Evolutionary conservation across 495 filamentous ascomycete genomes (phyloP).

Genomic region (Collariella sp.): DNA sequence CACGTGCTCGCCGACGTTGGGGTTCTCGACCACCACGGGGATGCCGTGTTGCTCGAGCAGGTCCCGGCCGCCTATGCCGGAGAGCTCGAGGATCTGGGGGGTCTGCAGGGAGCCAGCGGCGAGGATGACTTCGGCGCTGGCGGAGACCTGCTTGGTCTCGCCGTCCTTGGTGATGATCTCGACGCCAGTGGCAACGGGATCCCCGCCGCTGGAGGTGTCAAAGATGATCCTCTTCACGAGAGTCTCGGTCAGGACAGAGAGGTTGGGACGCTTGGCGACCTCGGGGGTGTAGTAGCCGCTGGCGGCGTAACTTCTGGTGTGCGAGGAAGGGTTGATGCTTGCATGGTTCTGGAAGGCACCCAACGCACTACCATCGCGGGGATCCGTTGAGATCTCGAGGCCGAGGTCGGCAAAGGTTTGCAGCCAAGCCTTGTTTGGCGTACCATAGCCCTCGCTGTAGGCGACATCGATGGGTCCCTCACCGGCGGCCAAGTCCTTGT

Average conservation of each 20-base stretch:
- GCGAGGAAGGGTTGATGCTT: constrained; percentile 35
- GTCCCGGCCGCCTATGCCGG: constrained; percentile 61
- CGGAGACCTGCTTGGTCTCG: constrained; percentile 16
- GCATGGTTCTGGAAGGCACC: constrained; percentile 41
- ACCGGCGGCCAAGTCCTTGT: constrained; percentile 23
- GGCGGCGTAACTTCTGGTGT: constrained; percentile 32
- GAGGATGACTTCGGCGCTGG: constrained; percentile 47
- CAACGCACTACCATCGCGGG: constrained; percentile 29
- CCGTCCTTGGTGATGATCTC: constrained; percentile 28
- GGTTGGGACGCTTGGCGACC: constrained; percentile 33
- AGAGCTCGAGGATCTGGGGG: constrained; percentile 58
- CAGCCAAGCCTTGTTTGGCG: constrained; percentile 32
- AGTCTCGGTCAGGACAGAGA: constrained; percentile 40
- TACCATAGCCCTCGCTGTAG: constrained; percentile 30
- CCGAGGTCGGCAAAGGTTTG: constrained; percentile 28
- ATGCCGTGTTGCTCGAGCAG: constrained; percentile 60
- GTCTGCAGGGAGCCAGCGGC: constrained; percentile 50
- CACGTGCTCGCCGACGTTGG: constrained; percentile 65
- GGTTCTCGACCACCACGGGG: constrained; percentile 59
- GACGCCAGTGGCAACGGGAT: constrained; percentile 29
- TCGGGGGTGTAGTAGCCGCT: constrained; percentile 32
- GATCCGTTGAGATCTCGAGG: constrained; percentile 29
- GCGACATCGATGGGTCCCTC: constrained; percentile 37
- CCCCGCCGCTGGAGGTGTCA: constrained; percentile 8
- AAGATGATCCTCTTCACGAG: constrained; percentile 38